These are phyloP conservation scores for Monosporozyma servazzii DNA, from an alignment of 805 yeast species.

Conservation along the genomic window DNA sequence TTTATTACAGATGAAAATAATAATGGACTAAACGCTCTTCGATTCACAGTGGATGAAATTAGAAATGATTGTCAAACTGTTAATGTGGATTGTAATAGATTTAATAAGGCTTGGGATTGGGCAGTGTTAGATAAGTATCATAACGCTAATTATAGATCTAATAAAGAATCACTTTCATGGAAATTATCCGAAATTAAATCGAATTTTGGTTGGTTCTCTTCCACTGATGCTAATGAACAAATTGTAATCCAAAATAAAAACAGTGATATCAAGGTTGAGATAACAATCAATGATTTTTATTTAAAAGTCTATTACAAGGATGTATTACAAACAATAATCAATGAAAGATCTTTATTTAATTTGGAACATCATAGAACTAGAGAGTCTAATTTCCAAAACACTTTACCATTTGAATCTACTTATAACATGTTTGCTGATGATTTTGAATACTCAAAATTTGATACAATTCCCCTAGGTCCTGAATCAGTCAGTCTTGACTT, in stretches of 20 bases:
- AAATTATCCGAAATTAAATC: not conserved
- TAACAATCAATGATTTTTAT: conserved; percentile 36
- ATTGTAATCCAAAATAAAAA: conserved; percentile 3
- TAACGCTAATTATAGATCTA: not conserved
- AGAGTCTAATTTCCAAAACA: conserved; percentile 34
- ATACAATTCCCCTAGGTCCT: conserved; percentile 71
- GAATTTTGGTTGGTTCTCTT: not conserved
- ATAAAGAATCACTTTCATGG: not conserved
- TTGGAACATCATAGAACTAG: conserved; percentile 67
- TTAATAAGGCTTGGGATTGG: conserved; percentile 50
- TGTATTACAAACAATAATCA: conserved; percentile 44
- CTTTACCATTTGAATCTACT: conserved; percentile 51
- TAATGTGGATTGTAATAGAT: conserved; percentile 40
- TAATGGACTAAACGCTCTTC: conserved; percentile 38
- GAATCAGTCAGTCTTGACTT: conserved; percentile 82
- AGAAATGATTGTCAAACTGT: conserved; percentile 25
- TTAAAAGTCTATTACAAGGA: conserved; percentile 37
- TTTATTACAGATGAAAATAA: conserved; percentile 33
- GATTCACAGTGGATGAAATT: conserved; percentile 61
- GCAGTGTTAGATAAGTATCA: conserved; percentile 33
- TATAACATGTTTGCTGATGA: conserved; percentile 62
- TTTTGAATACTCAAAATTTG: conserved; percentile 58
- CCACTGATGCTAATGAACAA: conserved; percentile 1
- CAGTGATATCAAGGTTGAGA: conserved; percentile 30
- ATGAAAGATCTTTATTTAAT: conserved; percentile 64